These are phyloP conservation scores for Candida maltosa DNA, from an alignment of 805 yeast genomes.

Conservation along the genomic window DNA sequence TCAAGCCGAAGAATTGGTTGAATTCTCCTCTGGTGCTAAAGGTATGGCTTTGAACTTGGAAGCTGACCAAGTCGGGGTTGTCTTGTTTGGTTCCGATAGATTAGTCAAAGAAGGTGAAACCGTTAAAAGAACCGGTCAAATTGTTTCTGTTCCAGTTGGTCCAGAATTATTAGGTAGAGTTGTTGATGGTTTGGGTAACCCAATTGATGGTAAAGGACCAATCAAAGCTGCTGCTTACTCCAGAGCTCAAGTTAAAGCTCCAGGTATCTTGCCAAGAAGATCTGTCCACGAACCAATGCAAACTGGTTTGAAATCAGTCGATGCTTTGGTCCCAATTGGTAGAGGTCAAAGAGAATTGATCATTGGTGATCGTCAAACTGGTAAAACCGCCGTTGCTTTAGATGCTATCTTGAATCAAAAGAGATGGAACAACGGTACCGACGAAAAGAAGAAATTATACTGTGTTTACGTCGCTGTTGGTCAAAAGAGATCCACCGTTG, in stretches of 20 bases:
- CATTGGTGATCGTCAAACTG: conserved; percentile 99
- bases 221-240: conserved; percentile 77
- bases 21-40: conserved; percentile 98
- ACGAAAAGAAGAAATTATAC: conserved; percentile 97
- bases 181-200: conserved; percentile 98
- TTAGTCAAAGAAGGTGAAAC: conserved; percentile 98
- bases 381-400: conserved; percentile 98
- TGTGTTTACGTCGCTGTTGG: conserved; percentile 99
- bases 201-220: conserved; percentile 99
- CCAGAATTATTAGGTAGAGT: conserved; percentile 98
- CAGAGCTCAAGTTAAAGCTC: conserved; percentile 99
- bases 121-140: conserved; percentile 99
- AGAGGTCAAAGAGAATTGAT: conserved; percentile 99
- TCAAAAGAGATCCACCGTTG: conserved; percentile 99
- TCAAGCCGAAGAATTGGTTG: conserved; percentile 99
- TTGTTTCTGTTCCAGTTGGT: conserved; percentile 99
- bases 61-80: conserved; percentile 99
- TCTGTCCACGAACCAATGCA: conserved; percentile 99
- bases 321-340: conserved; percentile 98
- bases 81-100: conserved; percentile 98
- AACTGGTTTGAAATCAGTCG: conserved; percentile 99
- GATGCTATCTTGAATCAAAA: conserved; percentile 98
- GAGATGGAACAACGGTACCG: conserved; percentile 94
- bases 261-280: conserved; percentile 99
- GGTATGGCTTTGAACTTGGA: conserved; percentile 99